Percentiles rank a stretch among this genome's conserved stretches.
These are phyloP conservation scores for Phialophora expanda DNA, from an alignment of 2,329 filamentous ascomycete genomes.

Conservation along the genomic window DNA sequence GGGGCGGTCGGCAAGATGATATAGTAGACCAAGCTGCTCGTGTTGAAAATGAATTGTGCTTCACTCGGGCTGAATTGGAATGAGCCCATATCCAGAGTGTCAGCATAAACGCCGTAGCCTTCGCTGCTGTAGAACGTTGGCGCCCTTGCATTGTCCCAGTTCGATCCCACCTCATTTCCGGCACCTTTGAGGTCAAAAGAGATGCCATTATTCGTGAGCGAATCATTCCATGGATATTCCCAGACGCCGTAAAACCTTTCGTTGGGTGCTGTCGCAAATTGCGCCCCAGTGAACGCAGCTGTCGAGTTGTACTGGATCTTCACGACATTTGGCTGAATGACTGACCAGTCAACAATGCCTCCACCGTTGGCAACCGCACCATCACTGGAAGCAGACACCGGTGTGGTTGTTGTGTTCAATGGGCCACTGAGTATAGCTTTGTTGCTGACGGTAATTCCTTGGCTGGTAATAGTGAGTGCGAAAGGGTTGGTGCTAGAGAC, in stretches of 20 bases:
- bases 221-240: constrained; percentile 17
- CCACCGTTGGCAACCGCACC: constrained; percentile 2
- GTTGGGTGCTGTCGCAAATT: not conserved
- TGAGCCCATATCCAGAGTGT: constrained; percentile 15
- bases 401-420: constrained; percentile 3
- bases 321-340: constrained; percentile 14
- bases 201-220: constrained; percentile 12
- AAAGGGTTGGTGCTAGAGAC: constrained; percentile 7
- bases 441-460: constrained; percentile 9
- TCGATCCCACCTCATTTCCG: constrained; percentile 3
- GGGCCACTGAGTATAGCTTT: constrained; percentile 11
- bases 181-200: constrained; percentile 10
- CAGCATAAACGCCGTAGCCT: constrained; percentile 13
- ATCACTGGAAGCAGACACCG: constrained; percentile 8
- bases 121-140: constrained; percentile 16
- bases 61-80: constrained; percentile 8
- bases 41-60: constrained; percentile 16
- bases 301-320: constrained; percentile 15
- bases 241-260: constrained; percentile 15
- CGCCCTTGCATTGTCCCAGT: constrained; percentile 18
- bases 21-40: constrained; percentile 13
- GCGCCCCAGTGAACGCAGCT: constrained; percentile 3
- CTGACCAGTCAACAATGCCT: constrained; percentile 11
- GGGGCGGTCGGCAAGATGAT: constrained; percentile 9
- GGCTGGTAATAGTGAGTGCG: constrained; percentile 1